Percentiles rank a stretch among this genome's conserved stretches.
These are phyloP conservation scores for Yarrowia osloensis DNA, from an alignment of 805 yeast genomes.

Conservation along the genomic window DNA sequence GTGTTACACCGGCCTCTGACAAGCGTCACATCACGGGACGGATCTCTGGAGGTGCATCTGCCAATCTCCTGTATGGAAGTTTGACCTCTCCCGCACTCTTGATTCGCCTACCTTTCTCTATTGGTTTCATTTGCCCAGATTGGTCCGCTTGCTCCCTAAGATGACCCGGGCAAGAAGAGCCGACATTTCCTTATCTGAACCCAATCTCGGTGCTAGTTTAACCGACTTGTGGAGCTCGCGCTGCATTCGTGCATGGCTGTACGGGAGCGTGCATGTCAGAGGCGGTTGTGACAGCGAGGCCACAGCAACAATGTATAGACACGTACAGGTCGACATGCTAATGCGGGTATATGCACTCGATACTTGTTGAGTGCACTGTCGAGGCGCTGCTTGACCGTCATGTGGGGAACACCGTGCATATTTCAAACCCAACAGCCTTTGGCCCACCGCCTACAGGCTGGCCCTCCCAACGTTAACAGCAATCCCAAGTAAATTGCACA, in stretches of 20 bases:
- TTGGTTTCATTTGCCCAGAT: not conserved
- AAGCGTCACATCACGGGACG: not conserved
- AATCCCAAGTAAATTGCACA: not conserved
- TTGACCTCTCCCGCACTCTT: not conserved
- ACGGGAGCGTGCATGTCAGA: not conserved
- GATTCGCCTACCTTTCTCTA: not conserved
- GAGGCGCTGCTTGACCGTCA: not conserved
- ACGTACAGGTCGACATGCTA: not conserved
- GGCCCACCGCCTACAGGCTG: too few relatives aligned
- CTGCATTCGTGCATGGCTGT: not conserved
- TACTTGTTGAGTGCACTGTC: not conserved
- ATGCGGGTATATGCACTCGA: not conserved
- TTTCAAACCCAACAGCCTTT: not conserved
- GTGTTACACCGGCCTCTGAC: not conserved
- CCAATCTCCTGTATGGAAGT: not conserved
- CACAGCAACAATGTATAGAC: not conserved
- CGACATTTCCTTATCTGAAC: constrained; percentile 19
- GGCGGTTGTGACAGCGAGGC: not conserved
- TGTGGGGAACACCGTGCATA: not conserved
- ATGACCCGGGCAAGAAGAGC: not conserved
- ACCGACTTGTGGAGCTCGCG: constrained; percentile 11
- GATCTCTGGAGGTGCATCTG: not conserved
- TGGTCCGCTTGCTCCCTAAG: not conserved
- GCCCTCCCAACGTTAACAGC: not conserved
- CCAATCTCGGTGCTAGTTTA: constrained; percentile 8